These are phyloP conservation scores for Entomophthora muscae DNA, from an alignment of 371 early-diverging fungal genomes.

Conservation along the genomic window DNA sequence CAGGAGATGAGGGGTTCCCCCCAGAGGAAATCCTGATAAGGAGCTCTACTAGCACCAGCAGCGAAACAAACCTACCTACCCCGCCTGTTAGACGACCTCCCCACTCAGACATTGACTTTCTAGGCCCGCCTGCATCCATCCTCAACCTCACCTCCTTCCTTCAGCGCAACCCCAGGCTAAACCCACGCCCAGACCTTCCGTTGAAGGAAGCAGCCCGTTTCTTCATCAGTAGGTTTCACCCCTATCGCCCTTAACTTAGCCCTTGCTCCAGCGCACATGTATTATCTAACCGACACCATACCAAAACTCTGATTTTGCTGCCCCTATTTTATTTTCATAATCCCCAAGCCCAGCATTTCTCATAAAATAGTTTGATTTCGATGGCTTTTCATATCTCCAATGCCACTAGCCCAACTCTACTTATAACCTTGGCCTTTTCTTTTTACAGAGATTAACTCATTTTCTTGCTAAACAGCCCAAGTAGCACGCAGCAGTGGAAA, in stretches of 20 bases:
- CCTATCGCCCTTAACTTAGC: not conserved
- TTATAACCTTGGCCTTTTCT: no score
- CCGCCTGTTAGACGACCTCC: not conserved
- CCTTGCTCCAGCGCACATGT: not conserved
- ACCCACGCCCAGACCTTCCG: slow-evolving; percentile 1
- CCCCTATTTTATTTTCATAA: not conserved
- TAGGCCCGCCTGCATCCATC: not conserved
- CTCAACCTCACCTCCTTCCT: not conserved
- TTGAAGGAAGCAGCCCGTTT: not conserved
- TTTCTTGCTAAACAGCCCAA: no score
- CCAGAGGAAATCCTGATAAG: not conserved
- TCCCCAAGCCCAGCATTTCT: not conserved
- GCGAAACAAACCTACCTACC: not conserved
- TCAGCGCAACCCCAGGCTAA: not conserved
- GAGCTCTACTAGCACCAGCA: not conserved
- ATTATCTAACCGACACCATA: not conserved
- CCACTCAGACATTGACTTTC: not conserved
- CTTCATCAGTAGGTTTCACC: not conserved
- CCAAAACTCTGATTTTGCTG: not conserved
- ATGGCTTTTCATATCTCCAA: no score
- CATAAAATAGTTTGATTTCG: not conserved
- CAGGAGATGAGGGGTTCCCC: slow-evolving; percentile 3
- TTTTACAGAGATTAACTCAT: no score
- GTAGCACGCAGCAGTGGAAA: no score
- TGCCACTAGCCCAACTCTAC: no score